These are phyloP conservation scores for Apiotrichum siamense DNA, from an alignment of 1,284 basidiomycete genomes.

Conservation along the genomic window DNA sequence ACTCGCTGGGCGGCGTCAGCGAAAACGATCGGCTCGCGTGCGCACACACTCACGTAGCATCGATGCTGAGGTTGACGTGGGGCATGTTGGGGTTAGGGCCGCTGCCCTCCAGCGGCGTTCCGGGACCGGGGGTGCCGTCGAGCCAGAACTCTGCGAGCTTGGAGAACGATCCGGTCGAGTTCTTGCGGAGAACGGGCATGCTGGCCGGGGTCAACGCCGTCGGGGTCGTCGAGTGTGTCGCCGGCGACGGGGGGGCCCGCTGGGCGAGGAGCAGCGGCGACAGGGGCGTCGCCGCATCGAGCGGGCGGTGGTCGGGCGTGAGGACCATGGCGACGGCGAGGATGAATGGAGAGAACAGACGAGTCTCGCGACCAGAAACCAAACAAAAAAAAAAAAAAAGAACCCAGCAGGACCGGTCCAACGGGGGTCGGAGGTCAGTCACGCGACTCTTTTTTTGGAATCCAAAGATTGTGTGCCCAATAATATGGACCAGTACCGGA, in stretches of 20 bases:
- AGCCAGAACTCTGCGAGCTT: slow-evolving; percentile 43
- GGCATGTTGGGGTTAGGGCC: slow-evolving; percentile 56
- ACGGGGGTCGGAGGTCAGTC: too few species aligned
- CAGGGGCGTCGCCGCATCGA: slow-evolving; percentile 14
- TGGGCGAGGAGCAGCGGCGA: slow-evolving; percentile 19
- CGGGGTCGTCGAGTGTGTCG: slow-evolving; percentile 1
- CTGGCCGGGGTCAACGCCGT: not conserved
- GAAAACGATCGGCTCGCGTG: too few species aligned
- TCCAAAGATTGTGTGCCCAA: too few species aligned
- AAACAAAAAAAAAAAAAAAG: too few species aligned
- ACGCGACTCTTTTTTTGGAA: too few species aligned
- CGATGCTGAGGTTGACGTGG: slow-evolving; percentile 58
- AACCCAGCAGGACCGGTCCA: too few species aligned
- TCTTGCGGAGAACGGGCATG: slow-evolving; percentile 23
- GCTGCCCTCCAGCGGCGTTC: slow-evolving; percentile 14
- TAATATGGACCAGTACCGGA: too few species aligned
- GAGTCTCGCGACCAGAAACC: too few species aligned
- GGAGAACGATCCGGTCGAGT: slow-evolving; percentile 40
- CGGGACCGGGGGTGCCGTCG: slow-evolving; percentile 21
- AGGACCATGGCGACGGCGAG: slow-evolving; percentile 18
- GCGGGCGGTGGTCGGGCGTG: slow-evolving; percentile 15
- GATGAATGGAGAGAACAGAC: not conserved
- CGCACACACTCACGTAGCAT: slow-evolving; percentile 64
- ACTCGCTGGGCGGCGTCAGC: slow-evolving; percentile 26
- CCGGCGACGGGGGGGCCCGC: slow-evolving; percentile 4